A percentile compares a stretch with the other conserved stretches of the same genome.
Conservation (phyloP, 192 early-diverging fungal genomes). For the Rhizophagus clarus region DNA sequence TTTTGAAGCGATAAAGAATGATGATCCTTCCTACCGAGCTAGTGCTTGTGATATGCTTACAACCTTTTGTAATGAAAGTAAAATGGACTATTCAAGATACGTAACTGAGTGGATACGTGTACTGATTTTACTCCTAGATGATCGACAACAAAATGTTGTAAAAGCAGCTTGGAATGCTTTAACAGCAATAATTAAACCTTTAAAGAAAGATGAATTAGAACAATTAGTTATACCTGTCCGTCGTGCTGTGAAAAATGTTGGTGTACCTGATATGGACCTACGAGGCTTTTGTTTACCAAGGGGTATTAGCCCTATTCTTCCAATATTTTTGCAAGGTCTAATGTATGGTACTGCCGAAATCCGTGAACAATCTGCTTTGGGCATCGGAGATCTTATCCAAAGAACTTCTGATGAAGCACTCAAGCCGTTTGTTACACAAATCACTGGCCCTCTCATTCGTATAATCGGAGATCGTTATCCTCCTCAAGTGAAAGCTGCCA, state of each 20-base stretch:
- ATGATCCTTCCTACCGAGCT: conserved; percentile 50
- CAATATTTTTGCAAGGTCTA: conserved; percentile 92
- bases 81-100: conserved; percentile 64
- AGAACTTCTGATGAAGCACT: conserved; percentile 76
- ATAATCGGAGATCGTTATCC: conserved; percentile 95
- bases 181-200: conserved; percentile 73
- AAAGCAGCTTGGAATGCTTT: conserved; percentile 79
- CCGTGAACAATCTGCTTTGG: conserved; percentile 84
- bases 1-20: conserved; percentile 68
- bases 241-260: conserved; percentile 63
- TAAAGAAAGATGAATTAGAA: conserved; percentile 91
- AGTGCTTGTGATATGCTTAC: conserved; percentile 65
- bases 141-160: conserved; percentile 59
- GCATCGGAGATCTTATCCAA: conserved; percentile 75
- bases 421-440: conserved; percentile 89
- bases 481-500: conserved; percentile 90
- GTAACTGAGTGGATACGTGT: conserved; percentile 80
- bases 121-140: conserved; percentile 74
- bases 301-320: conserved; percentile 87
- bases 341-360: conserved; percentile 83
- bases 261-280: conserved; percentile 57
- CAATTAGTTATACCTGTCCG: conserved; percentile 71
- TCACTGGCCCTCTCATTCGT: conserved; percentile 97
- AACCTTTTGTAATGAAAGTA: conserved; percentile 66
- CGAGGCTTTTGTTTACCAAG: conserved; percentile 91